Base-by-base conservation (phyloP, 768 basidiomycete genomes). In the Amanita thiersii region DNA sequence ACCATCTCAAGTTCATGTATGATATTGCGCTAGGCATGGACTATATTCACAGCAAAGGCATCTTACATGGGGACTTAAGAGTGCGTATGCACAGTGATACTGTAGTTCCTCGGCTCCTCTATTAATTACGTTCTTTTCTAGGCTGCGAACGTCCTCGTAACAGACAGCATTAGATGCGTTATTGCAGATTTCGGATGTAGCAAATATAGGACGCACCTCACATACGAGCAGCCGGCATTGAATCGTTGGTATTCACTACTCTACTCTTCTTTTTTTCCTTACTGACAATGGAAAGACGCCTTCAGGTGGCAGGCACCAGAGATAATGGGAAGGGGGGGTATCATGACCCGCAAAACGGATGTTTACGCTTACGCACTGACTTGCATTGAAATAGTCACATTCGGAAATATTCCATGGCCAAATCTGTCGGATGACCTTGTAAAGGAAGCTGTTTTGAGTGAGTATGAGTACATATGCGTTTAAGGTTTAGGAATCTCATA, bases 181-280 rank as follows among this genome's bases (percentile, higher is more conserved):
- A 77, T 91, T 30, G 77, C 84, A 20, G 86, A 90, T 54, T 91
- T 92, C 56, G 86, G 85, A 0, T 82, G 89, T 56, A 81, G 76
- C 50, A 80, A 85, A 57, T 78, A 89, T 66, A 85, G 79, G 60
- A 73, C 69, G 11, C 84, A 89, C 55, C 77, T 74, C 3, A 40
- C 28, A 3, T 20, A 67, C 25, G 85, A 89, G 54, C 79, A 74
- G 4, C 79, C 68, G 48, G 68, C 74, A 25, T 65, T 83, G 2
- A 81, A 74, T 44, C 77, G 76, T 19, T 14, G 29, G 30, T 40
- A n/a, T 9, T 30, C 7, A 28, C 18, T 15, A 28, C 15, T 33
- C 11, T 14, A 42, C 8, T 40, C 79, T 75, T 69, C 51, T 86
- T 77, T 1, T 12, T 18, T 8, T 2, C 3, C 19, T 31, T 26